Conservation (phyloP, 148 eudicot species). For the Rhododendron simsii region DNA sequence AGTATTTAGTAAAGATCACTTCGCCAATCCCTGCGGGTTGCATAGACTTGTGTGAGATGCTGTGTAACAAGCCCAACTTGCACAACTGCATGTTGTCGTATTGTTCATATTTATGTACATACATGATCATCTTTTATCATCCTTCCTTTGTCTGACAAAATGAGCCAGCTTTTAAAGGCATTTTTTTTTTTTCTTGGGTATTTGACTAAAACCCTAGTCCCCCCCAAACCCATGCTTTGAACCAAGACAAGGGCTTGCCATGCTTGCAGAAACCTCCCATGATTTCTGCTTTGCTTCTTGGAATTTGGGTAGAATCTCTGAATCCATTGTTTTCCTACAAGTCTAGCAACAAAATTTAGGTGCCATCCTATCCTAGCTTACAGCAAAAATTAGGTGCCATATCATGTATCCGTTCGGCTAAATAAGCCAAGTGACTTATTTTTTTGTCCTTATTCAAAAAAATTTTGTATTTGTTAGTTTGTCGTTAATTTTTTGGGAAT, state of each 20-base stretch:
- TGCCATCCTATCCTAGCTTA: background rate
- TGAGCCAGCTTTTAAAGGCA: background rate
- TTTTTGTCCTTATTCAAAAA: no score
- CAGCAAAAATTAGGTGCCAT: background rate
- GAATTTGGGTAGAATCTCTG: background rate
- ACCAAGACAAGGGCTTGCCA: background rate
- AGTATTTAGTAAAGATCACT: no score
- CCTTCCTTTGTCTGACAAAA: background rate
- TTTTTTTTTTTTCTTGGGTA: background rate
- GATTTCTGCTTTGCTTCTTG: background rate
- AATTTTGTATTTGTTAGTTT: no score
- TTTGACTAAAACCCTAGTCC: background rate
- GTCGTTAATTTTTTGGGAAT: no score
- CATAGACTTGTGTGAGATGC: background rate
- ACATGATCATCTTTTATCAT: background rate
- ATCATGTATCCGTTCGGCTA: background rate
- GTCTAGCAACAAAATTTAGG: background rate
- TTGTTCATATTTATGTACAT: background rate
- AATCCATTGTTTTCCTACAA: background rate
- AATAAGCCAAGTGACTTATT: no score
- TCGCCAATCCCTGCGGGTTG: no score
- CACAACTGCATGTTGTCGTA: background rate
- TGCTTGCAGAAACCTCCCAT: background rate
- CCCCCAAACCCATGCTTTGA: background rate
- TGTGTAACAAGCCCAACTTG: background rate